Evolutionary conservation across 179 eudicot genomes (phyloP).

Genomic region (Gypsophila paniculata): DNA sequence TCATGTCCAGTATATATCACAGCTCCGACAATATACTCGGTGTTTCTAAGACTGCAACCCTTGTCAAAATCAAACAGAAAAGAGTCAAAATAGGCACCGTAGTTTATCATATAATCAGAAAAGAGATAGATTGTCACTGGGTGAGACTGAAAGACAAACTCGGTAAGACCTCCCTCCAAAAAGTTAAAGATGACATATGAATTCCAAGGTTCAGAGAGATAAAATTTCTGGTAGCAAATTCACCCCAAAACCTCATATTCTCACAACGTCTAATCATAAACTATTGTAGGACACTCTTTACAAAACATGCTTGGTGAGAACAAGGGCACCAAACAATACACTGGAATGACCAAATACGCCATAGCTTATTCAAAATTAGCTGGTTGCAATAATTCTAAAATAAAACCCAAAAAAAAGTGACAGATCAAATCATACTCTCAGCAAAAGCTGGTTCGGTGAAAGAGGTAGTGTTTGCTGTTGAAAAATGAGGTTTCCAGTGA

Average conservation of each 20-base stretch:
- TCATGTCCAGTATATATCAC: constrained; percentile 91
- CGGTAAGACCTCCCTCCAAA: not conserved
- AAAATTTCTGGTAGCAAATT: not conserved
- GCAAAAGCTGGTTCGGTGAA: constrained; percentile 81
- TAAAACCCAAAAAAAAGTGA: constrained; percentile 10
- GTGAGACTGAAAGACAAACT: constrained; percentile 1
- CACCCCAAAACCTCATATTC: not conserved
- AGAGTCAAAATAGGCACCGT: constrained; percentile 12
- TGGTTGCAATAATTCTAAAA: not conserved
- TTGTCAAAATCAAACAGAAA: constrained; percentile 31
- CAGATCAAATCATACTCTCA: constrained; percentile 55
- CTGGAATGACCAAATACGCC: not conserved
- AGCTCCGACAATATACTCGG: constrained; percentile 77
- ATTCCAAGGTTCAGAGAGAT: constrained; percentile 4
- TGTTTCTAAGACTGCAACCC: constrained; percentile 97
- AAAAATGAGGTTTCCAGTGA: constrained; percentile 87
- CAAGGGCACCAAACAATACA: not conserved
- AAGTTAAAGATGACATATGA: not conserved
- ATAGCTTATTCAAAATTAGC: not conserved
- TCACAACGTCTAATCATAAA: not conserved
- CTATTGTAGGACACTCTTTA: constrained; percentile 1
- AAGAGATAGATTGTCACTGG: not conserved
- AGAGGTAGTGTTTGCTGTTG: constrained; percentile 85
- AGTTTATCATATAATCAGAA: not conserved
- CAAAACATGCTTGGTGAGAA: constrained; percentile 1